Evolutionary conservation across 129 eudicot genomes (phyloP), one percentile per base, ranked within the genome.

Genomic region (Centrapalus pauciflorus): DNA sequence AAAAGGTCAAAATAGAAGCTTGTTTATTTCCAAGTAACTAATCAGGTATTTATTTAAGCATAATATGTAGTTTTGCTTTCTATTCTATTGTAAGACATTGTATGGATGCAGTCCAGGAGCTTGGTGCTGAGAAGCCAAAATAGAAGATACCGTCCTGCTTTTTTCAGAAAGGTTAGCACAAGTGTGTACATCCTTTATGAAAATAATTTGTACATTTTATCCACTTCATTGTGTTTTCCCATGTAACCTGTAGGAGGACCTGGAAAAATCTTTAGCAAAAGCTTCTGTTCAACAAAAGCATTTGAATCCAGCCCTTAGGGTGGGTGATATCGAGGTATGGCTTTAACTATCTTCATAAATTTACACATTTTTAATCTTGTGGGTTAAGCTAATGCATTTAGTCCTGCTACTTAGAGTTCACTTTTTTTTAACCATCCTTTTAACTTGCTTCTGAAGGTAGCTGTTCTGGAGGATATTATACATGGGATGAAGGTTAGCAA

Each of bases 111-210:
- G 98, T 85, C 98, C n/a, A 83, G 64, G 77, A 93, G 91, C 79
- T 84, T 93, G 85, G 69, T 82, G n/a, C 79, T 88, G 69, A 76
- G 83, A 69, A 80, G 84, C 76, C 74, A 81, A 46, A 69, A 75
- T 38, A 81, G 51, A 76, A 82, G 82, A 79, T 90, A 83, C 61
- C 97, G 97, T 27, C 97, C 95, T 48, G 90, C 80, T 61, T 90
- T 90, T 74, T 86, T 93, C 84, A 84, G 98, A 69, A 93, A 93
- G 98, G 98, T 92, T 66, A 67, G 91, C 59, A 66, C 12, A 35
- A 26, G 6, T 8, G 8, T 50, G 16, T 64, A 25, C 6, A 56
- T 54, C 21, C 6, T 23, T 17, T 21, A 33, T 46, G 37, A n/a
- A 24, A 43, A 33, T 9, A n/a, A 9, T 55, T 41, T 23, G 29